Conservation (phyloP, 768 basidiomycete genomes). For the Suillus tomentosus region DNA sequence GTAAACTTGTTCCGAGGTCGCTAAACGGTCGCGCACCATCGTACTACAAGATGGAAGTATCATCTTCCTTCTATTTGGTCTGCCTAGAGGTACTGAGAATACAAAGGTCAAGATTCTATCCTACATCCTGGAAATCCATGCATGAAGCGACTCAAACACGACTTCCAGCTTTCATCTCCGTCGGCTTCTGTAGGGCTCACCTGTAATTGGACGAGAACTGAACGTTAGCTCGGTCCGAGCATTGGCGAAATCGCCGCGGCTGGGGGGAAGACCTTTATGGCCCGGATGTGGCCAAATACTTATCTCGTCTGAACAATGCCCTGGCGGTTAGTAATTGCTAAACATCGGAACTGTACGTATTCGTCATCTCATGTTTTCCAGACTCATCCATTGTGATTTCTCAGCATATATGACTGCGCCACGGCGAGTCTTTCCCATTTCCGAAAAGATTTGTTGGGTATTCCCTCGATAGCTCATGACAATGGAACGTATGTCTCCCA, state of each 20-base stretch:
- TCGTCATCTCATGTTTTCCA: not conserved
- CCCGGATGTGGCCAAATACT: not conserved
- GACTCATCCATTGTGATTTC: not conserved
- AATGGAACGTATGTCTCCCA: not conserved
- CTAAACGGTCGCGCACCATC: not conserved
- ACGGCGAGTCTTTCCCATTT: not conserved
- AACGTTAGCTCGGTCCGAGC: not conserved
- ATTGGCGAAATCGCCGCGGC: not conserved
- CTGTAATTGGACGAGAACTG: not conserved
- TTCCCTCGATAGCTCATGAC: not conserved
- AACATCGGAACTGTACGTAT: not conserved
- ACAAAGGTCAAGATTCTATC: not conserved
- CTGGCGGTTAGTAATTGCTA: not conserved
- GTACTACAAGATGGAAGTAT: not conserved
- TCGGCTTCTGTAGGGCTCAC: not conserved
- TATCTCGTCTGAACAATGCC: not conserved
- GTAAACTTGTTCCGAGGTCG: not conserved
- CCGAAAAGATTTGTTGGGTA: not conserved
- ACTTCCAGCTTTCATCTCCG: constrained; percentile 7
- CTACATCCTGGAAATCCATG: not conserved
- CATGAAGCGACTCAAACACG: not conserved
- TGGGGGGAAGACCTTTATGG: not conserved
- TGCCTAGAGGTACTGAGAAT: not conserved
- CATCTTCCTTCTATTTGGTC: not conserved
- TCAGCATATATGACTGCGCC: not conserved